Percentiles rank a stretch among this genome's conserved stretches.
Conservation (phyloP, 2,329 filamentous ascomycete genomes). For the Penicillium occitanis region DNA sequence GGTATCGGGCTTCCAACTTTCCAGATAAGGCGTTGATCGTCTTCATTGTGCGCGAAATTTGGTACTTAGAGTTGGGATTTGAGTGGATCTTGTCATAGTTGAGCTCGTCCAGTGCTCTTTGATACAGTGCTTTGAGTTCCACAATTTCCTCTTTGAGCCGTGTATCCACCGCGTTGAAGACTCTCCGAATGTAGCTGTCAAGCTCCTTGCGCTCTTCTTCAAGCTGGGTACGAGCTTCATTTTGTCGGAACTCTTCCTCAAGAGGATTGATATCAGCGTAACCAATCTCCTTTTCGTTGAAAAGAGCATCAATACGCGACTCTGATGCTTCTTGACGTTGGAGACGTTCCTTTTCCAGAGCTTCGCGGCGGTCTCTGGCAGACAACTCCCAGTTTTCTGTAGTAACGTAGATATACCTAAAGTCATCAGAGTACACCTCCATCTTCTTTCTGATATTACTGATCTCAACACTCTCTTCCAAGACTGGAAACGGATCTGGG, state of each 20-base stretch:
- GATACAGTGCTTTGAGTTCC: slow-evolving; percentile 49
- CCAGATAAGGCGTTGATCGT: slow-evolving; percentile 48
- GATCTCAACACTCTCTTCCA: slow-evolving; percentile 37
- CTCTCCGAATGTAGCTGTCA: slow-evolving; percentile 50
- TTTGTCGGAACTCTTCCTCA: slow-evolving; percentile 56
- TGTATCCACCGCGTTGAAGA: slow-evolving; percentile 53
- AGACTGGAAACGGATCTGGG: slow-evolving; percentile 34
- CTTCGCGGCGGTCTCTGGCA: slow-evolving; percentile 45
- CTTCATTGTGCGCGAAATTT: slow-evolving; percentile 46
- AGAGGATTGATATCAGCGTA: slow-evolving; percentile 58
- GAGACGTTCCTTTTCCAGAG: slow-evolving; percentile 50
- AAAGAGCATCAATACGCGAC: slow-evolving; percentile 54
- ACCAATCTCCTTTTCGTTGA: slow-evolving; percentile 57
- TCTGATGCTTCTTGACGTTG: slow-evolving; percentile 54
- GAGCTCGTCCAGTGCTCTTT: slow-evolving; percentile 44
- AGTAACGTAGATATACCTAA: slow-evolving; percentile 44
- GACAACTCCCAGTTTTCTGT: slow-evolving; percentile 49
- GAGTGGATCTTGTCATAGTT: slow-evolving; percentile 39
- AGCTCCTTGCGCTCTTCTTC: slow-evolving; percentile 55
- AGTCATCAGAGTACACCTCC: slow-evolving; percentile 42
- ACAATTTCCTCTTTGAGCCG: slow-evolving; percentile 53
- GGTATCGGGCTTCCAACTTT: slow-evolving; percentile 52
- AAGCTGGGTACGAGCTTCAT: slow-evolving; percentile 52
- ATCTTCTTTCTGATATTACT: slow-evolving; percentile 35
- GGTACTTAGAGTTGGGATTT: slow-evolving; percentile 34